Conservation (phyloP, 2,329 filamentous ascomycete genomes). For the Microsporum audouinii region DNA sequence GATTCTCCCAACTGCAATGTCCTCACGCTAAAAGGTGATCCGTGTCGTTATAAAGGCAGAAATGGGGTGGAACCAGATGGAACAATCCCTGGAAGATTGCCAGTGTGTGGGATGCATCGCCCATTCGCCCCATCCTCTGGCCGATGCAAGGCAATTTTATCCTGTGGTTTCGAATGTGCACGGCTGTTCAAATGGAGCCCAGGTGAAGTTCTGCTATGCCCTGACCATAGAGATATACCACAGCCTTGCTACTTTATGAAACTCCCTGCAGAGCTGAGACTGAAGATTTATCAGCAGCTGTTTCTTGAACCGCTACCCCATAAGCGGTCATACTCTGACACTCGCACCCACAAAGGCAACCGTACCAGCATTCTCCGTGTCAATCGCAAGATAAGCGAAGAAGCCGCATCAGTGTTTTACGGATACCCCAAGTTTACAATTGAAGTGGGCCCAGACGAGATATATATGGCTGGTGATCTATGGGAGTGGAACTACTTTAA, state of each 20-base stretch:
- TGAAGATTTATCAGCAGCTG: neutral
- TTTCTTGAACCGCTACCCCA: neutral
- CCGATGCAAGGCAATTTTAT: neutral
- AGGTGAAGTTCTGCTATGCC: neutral
- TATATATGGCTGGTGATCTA: neutral
- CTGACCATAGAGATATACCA: neutral
- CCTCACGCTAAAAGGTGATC: neutral
- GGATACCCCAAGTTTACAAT: neutral
- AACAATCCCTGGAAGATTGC: neutral
- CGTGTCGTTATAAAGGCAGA: neutral
- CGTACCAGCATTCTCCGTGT: conserved; percentile 1
- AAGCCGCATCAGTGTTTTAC: neutral
- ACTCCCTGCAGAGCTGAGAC: neutral
- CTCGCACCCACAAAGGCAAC: neutral
- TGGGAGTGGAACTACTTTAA: neutral
- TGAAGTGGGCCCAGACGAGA: neutral
- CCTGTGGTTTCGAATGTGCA: neutral
- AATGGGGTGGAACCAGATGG: neutral
- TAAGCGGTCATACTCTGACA: neutral
- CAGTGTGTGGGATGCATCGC: neutral
- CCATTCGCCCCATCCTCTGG: neutral
- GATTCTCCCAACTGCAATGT: neutral
- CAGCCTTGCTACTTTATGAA: neutral
- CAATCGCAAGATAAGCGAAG: neutral
- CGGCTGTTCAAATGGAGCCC: neutral